phyloP scores from a whole-genome alignment of 768 basidiomycete genomes.

The Panaeolus cyanescens region DNA sequence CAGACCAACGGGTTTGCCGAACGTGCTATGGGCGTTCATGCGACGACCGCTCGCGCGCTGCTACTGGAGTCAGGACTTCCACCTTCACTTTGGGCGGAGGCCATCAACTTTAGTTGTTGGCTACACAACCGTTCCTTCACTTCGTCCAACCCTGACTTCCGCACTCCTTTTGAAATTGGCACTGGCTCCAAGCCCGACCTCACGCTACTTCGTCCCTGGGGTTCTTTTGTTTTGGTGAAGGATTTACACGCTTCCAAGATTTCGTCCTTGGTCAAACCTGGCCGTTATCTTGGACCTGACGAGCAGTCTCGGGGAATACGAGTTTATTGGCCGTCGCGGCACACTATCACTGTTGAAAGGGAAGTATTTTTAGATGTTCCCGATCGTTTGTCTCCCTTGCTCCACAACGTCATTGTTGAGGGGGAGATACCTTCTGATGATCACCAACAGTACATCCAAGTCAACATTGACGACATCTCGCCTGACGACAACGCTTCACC shows the following conservation, averaged over 20 bases:
- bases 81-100: constrained; percentile 36
- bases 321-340: constrained; percentile 34
- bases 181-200: constrained; percentile 31
- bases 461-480: no score
- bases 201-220: constrained; percentile 27
- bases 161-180: constrained; percentile 23
- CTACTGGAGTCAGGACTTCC: constrained; percentile 19
- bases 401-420: constrained; percentile 24
- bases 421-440: constrained; percentile 30
- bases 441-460: constrained; percentile 17
- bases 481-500: no score
- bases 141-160: constrained; percentile 17
- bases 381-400: constrained; percentile 23
- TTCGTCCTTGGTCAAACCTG: constrained; percentile 17
- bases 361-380: constrained; percentile 25
- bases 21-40: constrained; percentile 25
- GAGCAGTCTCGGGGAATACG: constrained; percentile 27
- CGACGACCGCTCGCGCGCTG: constrained; percentile 27
- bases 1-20: constrained; percentile 41
- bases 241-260: constrained; percentile 24
- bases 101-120: constrained; percentile 30
- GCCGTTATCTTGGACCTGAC: constrained; percentile 33
- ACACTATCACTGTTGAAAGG: constrained; percentile 27
- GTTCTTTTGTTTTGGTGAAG: constrained; percentile 27
- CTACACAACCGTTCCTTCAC: constrained; percentile 35